Conservation (phyloP, 441 rosid species). For the Theobroma grandiflorum region DNA sequence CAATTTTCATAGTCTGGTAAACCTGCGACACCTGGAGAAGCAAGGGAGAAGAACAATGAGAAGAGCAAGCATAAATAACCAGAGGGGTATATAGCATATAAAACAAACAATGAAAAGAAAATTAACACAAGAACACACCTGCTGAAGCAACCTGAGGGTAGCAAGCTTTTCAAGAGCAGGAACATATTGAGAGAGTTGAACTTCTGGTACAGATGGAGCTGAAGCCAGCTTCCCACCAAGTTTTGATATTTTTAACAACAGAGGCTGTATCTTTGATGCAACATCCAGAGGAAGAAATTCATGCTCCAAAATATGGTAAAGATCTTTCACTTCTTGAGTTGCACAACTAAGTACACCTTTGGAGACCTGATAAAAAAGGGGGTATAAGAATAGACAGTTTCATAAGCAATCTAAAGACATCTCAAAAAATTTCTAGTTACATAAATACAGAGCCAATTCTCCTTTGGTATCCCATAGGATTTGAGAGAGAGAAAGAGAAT, state of each 20-base stretch:
- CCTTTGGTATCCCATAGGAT: not conserved
- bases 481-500: not conserved
- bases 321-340: constrained; percentile 95
- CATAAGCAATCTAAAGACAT: not conserved
- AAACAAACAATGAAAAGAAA: not conserved
- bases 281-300: constrained; percentile 90
- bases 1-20: constrained; percentile 86
- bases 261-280: constrained; percentile 78
- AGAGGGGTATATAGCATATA: not conserved
- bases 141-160: constrained; percentile 89
- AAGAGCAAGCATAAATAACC: constrained; percentile 30
- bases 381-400: constrained; percentile 30
- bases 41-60: constrained; percentile 5
- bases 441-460: not conserved
- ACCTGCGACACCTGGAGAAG: constrained; percentile 84
- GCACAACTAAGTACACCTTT: constrained; percentile 96
- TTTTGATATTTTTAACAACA: constrained; percentile 79
- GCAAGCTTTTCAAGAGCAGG: constrained; percentile 87
- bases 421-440: not conserved
- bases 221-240: constrained; percentile 92
- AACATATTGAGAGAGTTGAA: constrained; percentile 86
- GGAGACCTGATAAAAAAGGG: constrained; percentile 48
- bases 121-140: constrained; percentile 54
- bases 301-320: constrained; percentile 88
- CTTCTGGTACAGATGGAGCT: constrained; percentile 92